Conservation (phyloP, 805 yeast genomes). For the Myxozyma monticola region DNA sequence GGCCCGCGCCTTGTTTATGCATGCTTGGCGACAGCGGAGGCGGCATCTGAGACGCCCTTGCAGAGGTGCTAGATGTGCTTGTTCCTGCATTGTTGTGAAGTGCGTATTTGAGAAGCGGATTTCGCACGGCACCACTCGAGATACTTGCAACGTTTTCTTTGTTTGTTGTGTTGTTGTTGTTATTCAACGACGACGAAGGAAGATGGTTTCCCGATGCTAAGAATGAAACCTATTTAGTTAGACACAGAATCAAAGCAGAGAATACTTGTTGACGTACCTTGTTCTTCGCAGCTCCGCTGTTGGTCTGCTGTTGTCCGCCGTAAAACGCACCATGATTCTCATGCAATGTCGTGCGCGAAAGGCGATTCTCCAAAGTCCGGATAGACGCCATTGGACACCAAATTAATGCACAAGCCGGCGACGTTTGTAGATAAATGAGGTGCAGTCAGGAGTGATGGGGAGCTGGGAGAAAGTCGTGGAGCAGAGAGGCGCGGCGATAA, state of each 20-base stretch:
- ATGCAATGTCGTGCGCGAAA: conserved; percentile 24
- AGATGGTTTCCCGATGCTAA: no score
- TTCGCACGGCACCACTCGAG: conserved; percentile 20
- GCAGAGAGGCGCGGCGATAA: no score
- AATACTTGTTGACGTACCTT: conserved; percentile 1
- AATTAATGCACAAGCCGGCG: no score
- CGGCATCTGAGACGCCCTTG: conserved; percentile 22
- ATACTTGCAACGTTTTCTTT: conserved; percentile 16
- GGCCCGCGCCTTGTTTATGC: conserved; percentile 19
- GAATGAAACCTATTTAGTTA: neutral
- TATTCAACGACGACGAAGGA: no score
- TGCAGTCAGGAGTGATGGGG: neutral
- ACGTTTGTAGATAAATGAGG: neutral
- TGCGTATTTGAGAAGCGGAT: conserved; percentile 28
- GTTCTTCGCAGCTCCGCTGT: conserved; percentile 3
- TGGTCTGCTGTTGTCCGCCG: neutral
- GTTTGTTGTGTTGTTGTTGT: conserved; percentile 8
- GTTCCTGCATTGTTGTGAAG: conserved; percentile 19
- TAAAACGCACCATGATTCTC: conserved; percentile 15
- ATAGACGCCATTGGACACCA: conserved; percentile 15
- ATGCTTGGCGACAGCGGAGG: conserved; percentile 29
- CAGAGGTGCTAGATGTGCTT: neutral
- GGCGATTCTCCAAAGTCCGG: conserved; percentile 21
- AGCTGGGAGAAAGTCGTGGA: neutral
- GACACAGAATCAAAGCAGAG: neutral